These are phyloP conservation scores for Carallia brachiata DNA, from an alignment of 345 rosid species.

Conservation along the genomic window DNA sequence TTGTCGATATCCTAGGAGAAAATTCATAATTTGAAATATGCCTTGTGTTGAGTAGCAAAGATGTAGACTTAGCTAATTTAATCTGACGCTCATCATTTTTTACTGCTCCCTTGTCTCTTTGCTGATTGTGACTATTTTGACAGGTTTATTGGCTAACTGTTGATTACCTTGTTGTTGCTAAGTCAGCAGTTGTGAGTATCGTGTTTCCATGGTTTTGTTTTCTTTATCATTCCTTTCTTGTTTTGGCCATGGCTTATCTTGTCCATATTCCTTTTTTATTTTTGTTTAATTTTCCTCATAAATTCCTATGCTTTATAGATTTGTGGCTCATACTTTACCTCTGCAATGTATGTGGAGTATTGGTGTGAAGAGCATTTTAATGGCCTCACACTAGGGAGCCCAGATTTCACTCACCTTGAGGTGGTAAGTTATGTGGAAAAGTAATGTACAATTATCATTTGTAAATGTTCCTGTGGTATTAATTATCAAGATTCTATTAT, in stretches of 20 bases:
- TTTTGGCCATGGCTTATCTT: not conserved
- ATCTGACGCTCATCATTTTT: not conserved
- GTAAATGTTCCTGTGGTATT: not conserved
- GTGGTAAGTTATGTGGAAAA: constrained; percentile 46
- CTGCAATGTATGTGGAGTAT: constrained; percentile 86
- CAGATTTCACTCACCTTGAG: constrained; percentile 85
- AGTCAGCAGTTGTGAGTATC: constrained; percentile 78
- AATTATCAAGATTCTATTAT: not conserved
- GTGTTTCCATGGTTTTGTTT: not conserved
- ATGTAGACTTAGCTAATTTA: not conserved
- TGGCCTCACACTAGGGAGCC: constrained; percentile 68
- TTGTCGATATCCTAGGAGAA: no score
- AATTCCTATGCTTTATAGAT: constrained; percentile 37
- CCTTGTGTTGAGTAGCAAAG: not conserved
- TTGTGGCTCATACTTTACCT: constrained; percentile 83
- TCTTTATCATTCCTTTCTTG: not conserved
- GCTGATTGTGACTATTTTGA: constrained; percentile 16
- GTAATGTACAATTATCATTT: not conserved
- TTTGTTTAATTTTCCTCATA: not conserved
- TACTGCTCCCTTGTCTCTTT: not conserved
- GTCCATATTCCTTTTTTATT: not conserved
- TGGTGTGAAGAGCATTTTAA: constrained; percentile 94
- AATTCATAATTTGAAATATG: no score
- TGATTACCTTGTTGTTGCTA: constrained; percentile 82
- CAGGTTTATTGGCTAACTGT: constrained; percentile 93